Percentiles rank a stretch among this genome's conserved stretches.
These are phyloP conservation scores for Nicotiana tabacum DNA, from an alignment of 257 asterid species.

Conservation along the genomic window DNA sequence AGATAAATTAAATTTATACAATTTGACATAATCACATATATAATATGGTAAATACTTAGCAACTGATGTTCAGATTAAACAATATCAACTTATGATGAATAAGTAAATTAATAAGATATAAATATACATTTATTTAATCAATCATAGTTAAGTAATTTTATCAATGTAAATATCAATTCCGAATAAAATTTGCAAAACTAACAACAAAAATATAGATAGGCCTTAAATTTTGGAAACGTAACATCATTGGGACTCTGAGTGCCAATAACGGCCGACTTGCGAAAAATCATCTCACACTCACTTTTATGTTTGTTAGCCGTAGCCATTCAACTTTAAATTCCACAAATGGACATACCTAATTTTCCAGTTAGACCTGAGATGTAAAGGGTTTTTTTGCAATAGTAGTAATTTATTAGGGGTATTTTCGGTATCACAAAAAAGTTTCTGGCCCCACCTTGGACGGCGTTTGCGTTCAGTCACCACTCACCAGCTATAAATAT, in stretches of 20 bases:
- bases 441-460: neutral
- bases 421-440: neutral
- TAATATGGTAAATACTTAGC: no score
- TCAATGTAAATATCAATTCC: no score
- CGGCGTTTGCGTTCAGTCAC: neutral
- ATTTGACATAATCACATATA: no score
- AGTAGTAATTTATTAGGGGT: neutral
- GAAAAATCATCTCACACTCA: neutral
- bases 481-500: neutral
- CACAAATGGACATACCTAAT: neutral
- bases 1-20: no score
- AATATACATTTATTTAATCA: no score
- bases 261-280: neutral
- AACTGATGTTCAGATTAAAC: no score
- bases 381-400: neutral
- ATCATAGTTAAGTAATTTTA: no score
- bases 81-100: no score
- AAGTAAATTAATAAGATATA: no score
- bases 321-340: neutral
- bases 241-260: neutral
- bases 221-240: neutral
- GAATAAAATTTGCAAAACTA: no score
- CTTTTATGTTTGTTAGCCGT: neutral
- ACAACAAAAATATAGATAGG: no score
- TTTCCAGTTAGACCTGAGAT: neutral